Base-by-base conservation (phyloP, 129 eudicot species). In the Dittrichia graveolens region DNA sequence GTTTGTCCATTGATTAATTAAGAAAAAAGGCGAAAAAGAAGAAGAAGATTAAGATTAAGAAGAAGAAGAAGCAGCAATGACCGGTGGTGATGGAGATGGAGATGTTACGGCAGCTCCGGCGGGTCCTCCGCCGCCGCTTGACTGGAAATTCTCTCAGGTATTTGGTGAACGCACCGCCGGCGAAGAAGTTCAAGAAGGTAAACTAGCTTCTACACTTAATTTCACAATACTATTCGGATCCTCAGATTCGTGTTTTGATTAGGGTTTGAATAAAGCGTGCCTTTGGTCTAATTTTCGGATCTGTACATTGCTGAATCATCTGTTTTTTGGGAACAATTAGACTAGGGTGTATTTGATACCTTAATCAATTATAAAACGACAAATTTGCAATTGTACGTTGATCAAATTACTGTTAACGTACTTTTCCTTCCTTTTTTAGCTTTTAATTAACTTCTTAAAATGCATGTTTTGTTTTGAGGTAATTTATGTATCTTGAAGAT, bases 81-180 rank as follows among this genome's bases (percentile, higher is more conserved):
- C 84, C 77, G 87, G 90, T 72, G 91, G 85, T 80, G 90, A 85
- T 62, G 87, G 87, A 78, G 87, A 83, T 71, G 85, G 85, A 79
- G 89, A 81, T 56, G 82, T 52, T 37, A 78, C 79, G 48, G 86
- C 85, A 73, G 84, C 94, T 78, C 79, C 89, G 86, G 83, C 81
- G 70, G 81, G 80, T 12, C 80, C 88, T 16, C 90, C 85, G 45
- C 75, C 87, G 84, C 86, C 91, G 88, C 90, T 91, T 3, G 95
- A 91, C 67, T 91, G 97, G 97, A 91, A 82, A 73, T 91, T 88
- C 61, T 85, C 97, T 40, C 95, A 91, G 92, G 97, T 91, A 13
- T 91, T 88, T 14, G 97, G 92, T 45, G 97, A 88, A 81, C 85
- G 88, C 37, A 71, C 86, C 47, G 86, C 92, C 69, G 97, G 92